Evolutionary conservation across 306 rosid genomes (phyloP).

Genomic region (Ceratonia siliqua): DNA sequence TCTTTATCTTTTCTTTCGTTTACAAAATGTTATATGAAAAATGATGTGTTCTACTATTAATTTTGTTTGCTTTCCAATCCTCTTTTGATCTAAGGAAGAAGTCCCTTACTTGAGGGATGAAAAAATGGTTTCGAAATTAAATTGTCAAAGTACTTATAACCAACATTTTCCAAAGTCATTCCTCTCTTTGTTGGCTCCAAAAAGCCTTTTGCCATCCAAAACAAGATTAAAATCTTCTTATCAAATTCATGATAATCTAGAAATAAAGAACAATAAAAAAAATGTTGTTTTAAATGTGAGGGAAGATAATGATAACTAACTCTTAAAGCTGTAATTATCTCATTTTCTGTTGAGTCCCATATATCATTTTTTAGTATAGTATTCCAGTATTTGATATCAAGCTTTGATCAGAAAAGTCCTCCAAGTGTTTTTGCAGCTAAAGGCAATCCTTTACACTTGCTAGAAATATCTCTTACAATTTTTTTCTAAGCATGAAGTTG

Average conservation of each 20-base stretch:
- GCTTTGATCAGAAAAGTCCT: slow-evolving; percentile 12
- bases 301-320: too few relatives aligned
- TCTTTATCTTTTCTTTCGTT: too few relatives aligned
- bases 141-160: background rate
- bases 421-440: slow-evolving; percentile 8
- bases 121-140: background rate
- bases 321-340: too few relatives aligned
- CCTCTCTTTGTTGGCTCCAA: background rate
- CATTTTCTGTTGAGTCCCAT: too few relatives aligned
- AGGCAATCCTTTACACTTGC: slow-evolving; percentile 20
- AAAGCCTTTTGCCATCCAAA: too few relatives aligned
- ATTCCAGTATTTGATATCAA: background rate
- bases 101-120: background rate
- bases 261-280: too few relatives aligned
- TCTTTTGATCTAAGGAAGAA: background rate
- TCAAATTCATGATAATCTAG: too few relatives aligned
- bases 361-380: background rate
- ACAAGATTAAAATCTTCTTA: too few relatives aligned
- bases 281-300: too few relatives aligned
- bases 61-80: background rate
- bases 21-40: background rate
- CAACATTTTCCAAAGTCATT: slow-evolving; percentile 19
- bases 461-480: background rate
- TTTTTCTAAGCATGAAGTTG: background rate
- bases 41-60: background rate